Evolutionary conservation across 768 basidiomycete species (phyloP).

Genomic region (Naematelia aurantialba): DNA sequence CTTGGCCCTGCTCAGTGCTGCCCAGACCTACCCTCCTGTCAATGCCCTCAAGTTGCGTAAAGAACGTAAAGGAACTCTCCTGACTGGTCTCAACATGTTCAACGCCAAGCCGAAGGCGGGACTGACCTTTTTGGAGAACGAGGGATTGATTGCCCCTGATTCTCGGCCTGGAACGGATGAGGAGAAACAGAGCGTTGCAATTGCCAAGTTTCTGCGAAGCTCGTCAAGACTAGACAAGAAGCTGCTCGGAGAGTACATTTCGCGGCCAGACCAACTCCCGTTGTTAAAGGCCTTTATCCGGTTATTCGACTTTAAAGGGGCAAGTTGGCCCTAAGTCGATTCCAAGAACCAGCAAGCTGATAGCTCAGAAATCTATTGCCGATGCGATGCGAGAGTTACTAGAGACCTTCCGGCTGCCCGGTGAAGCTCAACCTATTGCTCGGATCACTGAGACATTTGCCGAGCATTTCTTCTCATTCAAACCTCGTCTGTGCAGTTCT

Average conservation of each 20-base stretch:
- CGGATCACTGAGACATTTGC: slow-evolving; percentile 95
- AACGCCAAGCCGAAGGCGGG: slow-evolving; percentile 91
- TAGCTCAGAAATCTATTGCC: slow-evolving; percentile 76
- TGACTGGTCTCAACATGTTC: slow-evolving; percentile 79
- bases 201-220: slow-evolving; percentile 81
- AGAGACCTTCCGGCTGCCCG: slow-evolving; percentile 89
- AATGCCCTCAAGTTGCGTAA: slow-evolving; percentile 65
- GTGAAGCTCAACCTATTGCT: slow-evolving; percentile 88
- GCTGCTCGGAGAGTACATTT: slow-evolving; percentile 86
- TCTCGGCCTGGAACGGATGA: slow-evolving; percentile 25
- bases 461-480: slow-evolving; percentile 77
- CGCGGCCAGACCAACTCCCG: slow-evolving; percentile 78
- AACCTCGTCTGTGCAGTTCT: slow-evolving; percentile 60
- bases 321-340: slow-evolving; percentile 50
- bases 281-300: slow-evolving; percentile 80
- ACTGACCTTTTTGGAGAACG: slow-evolving; percentile 84
- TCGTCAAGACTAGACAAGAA: slow-evolving; percentile 86
- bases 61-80: slow-evolving; percentile 77
- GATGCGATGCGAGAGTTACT: slow-evolving; percentile 94
- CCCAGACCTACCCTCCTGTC: slow-evolving; percentile 59
- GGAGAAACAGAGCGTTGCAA: slow-evolving; percentile 40
- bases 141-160: slow-evolving; percentile 64
- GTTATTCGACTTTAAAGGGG: slow-evolving; percentile 83
- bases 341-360: background rate
- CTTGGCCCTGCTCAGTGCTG: slow-evolving; percentile 5